Base-by-base conservation (phyloP, 805 yeast species). In the Blastobotrys chiropterorum region DNA sequence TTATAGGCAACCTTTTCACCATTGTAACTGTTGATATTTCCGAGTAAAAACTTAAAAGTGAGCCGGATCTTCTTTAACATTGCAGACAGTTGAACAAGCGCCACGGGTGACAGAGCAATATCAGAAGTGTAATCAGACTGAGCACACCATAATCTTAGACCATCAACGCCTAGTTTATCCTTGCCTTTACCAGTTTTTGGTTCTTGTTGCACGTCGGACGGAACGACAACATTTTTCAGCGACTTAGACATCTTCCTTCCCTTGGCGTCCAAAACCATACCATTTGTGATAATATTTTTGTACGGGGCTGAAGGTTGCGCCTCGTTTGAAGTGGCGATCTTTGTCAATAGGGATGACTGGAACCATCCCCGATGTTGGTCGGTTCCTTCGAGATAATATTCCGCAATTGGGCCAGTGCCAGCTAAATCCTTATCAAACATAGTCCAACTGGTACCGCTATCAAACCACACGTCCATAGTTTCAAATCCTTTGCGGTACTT, bases 301-400 rank as follows among this genome's bases (percentile, higher is more conserved):
- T 79, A 94, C 0, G 99, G 98, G 0, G 86, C 81, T 0, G 43
- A 52, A 1, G 65, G 55, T 1, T 71, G 70, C 2, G 60, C 62
- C 0, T 71, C 57, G 38, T 69, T 60, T 13, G 62, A 46, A 8
- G 69, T 62, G 2, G 85, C 86, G 19, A 89, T 77, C 62, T 82
- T 86, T 20, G 95, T 90, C 53, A 94, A 71, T 22, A 94, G 70
- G 1, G 97, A 89, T 31, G 96, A 87, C 71, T 94, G 99, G 66
- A 94, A 94, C 99, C 99, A 94, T 0, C 99, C 99, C 54, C 99
- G 79, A 64, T 94, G 99, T 67, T 94, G 99, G 64, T 94, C 99
- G n/a, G 90, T 81, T 1, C 99, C 99, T 72, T 94, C 99, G 13
- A 92, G 67, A 63, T 89, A 92, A n/a, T 88, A 77, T 67, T 90